A percentile compares a stretch with the other conserved stretches of the same genome.
phyloP scores from a whole-genome alignment of 805 yeast genomes.

The Schwanniomyces vanrijiae region DNA sequence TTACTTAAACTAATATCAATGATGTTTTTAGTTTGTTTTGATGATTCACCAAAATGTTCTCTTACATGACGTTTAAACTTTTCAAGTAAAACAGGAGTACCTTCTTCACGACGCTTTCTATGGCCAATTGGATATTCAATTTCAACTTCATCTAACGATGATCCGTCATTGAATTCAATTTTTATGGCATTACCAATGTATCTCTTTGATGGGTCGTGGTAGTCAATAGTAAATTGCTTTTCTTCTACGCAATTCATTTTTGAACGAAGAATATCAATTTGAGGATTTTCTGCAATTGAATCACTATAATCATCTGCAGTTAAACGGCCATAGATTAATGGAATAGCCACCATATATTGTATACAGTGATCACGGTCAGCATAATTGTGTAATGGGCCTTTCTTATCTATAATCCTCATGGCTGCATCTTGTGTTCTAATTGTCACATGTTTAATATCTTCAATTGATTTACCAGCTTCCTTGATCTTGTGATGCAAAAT shows the following conservation, averaged over 20 bases:
- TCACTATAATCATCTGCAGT: constrained; percentile 61
- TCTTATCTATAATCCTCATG: constrained; percentile 57
- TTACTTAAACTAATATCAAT: constrained; percentile 30
- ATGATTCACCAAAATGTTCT: constrained; percentile 37
- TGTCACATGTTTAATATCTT: constrained; percentile 49
- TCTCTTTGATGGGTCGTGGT: constrained; percentile 57
- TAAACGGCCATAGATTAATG: constrained; percentile 53
- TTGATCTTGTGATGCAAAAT: constrained; percentile 38
- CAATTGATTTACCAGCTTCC: constrained; percentile 40
- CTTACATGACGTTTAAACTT: constrained; percentile 53
- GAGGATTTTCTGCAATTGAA: constrained; percentile 49
- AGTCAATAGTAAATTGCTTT: constrained; percentile 47
- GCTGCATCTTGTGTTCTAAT: constrained; percentile 64
- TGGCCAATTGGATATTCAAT: constrained; percentile 54
- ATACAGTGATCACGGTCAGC: constrained; percentile 68
- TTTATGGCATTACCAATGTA: constrained; percentile 56
- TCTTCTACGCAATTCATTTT: constrained; percentile 59
- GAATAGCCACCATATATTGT: constrained; percentile 62
- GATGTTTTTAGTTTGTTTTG: constrained; percentile 37
- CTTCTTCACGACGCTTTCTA: constrained; percentile 57
- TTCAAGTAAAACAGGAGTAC: constrained; percentile 50
- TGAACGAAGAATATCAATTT: constrained; percentile 49
- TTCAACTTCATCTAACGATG: constrained; percentile 40
- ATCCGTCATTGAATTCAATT: constrained; percentile 54
- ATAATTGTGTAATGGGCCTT: constrained; percentile 59